Evolutionary conservation across 2,329 filamentous ascomycete genomes (phyloP), one percentile per base, ranked within the genome.

Genomic region (Colletotrichum scovillei): DNA sequence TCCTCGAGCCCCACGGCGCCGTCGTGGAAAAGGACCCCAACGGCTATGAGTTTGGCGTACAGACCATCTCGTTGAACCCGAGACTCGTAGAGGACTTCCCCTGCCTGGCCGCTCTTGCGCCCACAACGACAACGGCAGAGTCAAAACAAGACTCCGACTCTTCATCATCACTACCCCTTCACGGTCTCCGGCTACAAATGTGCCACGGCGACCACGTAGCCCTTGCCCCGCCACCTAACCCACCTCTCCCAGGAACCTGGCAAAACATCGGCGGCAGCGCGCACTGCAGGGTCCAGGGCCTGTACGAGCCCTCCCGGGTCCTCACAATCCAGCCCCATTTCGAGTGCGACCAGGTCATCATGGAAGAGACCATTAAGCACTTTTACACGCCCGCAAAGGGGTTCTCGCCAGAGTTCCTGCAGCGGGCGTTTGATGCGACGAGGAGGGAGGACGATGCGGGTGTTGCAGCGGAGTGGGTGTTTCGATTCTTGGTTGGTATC

Each of bases 301-400:
- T 88, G 56, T 86, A 86, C 75, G 76, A 77, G 6, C 82, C 85
- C 2, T 77, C 79, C 2, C 77, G 77, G 2, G 79, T 85, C 59
- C 78, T 87, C 28, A 83, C 83, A 2, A 81, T 88, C 0, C 86
- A 88, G 67, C 86, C 84, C n/a, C 86, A 88, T 65, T 86, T 86
- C 5, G 86, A 88, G 67, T 87, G 85, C 72, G 83, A 81, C 2
- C 76, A 78, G 24, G 78, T 81, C 16, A 84, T 84, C 67, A 84
- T 86, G 75, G 79, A 81, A 1, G 80, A 82, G 65, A 77, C 69
- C 8, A 72, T 72, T 19, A 67, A 58, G 52, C 35, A 72, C 28
- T 72, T 67, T 26, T 72, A 68, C 28, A 68, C 69, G 32, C 69
- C 69, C 0, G 63, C 49, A 16, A 72, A 68, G 63, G 64, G 63